Conservation (phyloP, 768 basidiomycete genomes). For the Dioszegia hungarica region DNA sequence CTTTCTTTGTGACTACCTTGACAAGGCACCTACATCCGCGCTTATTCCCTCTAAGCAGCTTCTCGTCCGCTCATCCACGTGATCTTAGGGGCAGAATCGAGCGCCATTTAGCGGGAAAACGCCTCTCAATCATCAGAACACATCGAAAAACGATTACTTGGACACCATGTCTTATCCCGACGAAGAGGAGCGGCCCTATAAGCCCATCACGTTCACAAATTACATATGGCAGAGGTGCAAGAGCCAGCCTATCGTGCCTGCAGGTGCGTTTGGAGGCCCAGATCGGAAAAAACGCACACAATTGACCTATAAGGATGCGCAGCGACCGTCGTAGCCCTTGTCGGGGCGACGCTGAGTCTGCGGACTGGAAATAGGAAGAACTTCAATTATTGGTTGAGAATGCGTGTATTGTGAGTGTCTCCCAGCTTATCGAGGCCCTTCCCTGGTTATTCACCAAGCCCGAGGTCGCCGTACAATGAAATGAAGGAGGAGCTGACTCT, state of each 20-base stretch:
- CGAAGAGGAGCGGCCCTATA: slow-evolving; percentile 7
- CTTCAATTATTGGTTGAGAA: slow-evolving; percentile 42
- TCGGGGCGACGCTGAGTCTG: slow-evolving; percentile 36
- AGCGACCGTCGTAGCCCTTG: slow-evolving; percentile 39
- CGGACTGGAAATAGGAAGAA: slow-evolving; percentile 40
- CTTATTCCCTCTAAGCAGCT: too few relatives aligned
- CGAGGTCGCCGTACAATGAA: background rate
- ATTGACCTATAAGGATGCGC: slow-evolving; percentile 26
- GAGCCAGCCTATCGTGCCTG: slow-evolving; percentile 40
- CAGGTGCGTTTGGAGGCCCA: slow-evolving; percentile 25
- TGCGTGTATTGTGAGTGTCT: slow-evolving; percentile 40
- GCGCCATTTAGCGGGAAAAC: too few relatives aligned
- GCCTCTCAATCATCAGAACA: too few relatives aligned
- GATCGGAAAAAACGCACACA: background rate
- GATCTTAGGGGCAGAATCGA: too few relatives aligned
- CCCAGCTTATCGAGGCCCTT: too few relatives aligned
- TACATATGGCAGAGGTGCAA: slow-evolving; percentile 45
- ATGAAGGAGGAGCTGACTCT: background rate
- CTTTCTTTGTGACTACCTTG: too few relatives aligned
- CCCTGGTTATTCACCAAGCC: too few relatives aligned
- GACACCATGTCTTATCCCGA: background rate
- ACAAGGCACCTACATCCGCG: too few relatives aligned
- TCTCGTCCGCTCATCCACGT: too few relatives aligned
- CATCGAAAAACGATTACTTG: too few relatives aligned
- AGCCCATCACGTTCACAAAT: slow-evolving; percentile 16